A percentile compares a stretch with the other conserved stretches of the same genome.
phyloP scores from a whole-genome alignment of 1,139 yeast genomes.

The Diutina neorugosa region DNA sequence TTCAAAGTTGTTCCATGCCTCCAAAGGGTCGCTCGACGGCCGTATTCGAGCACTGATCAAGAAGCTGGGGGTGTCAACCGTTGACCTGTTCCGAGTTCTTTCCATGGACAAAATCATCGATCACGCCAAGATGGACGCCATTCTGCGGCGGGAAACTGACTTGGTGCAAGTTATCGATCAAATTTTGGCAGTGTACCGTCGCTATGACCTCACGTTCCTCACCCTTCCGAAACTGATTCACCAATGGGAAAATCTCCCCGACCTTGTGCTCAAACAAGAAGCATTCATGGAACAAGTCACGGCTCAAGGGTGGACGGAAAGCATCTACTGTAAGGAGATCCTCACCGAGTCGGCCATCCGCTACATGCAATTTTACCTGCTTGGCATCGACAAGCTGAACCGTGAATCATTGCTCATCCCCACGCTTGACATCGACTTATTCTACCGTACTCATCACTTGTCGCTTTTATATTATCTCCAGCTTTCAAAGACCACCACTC shows the following conservation, averaged over 20 bases:
- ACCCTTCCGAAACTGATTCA: constrained; percentile 11
- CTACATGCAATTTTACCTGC: constrained; percentile 16
- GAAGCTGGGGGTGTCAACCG: constrained; percentile 1
- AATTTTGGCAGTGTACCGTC: background rate
- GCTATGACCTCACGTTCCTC: constrained; percentile 11
- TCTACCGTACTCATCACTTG: constrained; percentile 30
- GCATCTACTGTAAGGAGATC: constrained; percentile 13
- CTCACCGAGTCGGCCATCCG: constrained; percentile 14
- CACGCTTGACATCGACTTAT: constrained; percentile 26
- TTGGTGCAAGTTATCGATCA: background rate
- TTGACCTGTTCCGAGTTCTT: background rate
- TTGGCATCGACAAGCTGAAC: constrained; percentile 7
- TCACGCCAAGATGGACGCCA: background rate
- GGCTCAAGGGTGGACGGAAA: constrained; percentile 17
- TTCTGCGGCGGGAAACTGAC: background rate
- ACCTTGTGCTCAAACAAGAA: constrained; percentile 21
- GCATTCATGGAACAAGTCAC: constrained; percentile 20
- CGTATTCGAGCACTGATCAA: constrained; percentile 1
- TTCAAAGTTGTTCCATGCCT: background rate
- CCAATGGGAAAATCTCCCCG: constrained; percentile 19
- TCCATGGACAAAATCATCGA: background rate
- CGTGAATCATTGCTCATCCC: constrained; percentile 16
- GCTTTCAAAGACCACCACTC: constrained; percentile 8
- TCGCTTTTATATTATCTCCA: constrained; percentile 14
- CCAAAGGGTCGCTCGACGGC: background rate